Evolutionary conservation across 129 eudicot genomes (phyloP).

Genomic region (Flaveria bidentis): DNA sequence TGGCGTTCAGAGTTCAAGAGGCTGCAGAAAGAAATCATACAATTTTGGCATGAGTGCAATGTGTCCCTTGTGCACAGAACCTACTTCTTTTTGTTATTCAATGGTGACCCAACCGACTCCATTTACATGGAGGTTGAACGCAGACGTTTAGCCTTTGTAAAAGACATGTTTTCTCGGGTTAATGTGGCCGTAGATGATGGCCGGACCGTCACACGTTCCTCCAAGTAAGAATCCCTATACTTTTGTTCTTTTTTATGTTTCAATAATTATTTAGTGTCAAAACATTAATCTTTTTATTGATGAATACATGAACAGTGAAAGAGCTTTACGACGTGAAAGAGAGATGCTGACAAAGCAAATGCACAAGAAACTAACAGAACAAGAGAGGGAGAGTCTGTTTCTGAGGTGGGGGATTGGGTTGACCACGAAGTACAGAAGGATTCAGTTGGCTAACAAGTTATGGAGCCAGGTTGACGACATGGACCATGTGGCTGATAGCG

Average conservation of each 20-base stretch:
- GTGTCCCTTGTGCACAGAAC: slow-evolving; percentile 83
- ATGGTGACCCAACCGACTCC: slow-evolving; percentile 78
- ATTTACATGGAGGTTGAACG: slow-evolving; percentile 90
- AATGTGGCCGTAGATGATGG: slow-evolving; percentile 56
- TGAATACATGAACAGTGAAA: slow-evolving; percentile 46
- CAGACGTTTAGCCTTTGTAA: slow-evolving; percentile 69
- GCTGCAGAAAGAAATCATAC: slow-evolving; percentile 67
- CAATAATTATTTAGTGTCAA: background rate
- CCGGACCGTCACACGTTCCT: slow-evolving; percentile 53
- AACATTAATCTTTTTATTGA: background rate
- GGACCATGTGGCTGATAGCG: slow-evolving; percentile 81
- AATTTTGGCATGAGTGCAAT: slow-evolving; percentile 84
- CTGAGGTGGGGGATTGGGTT: slow-evolving; percentile 73
- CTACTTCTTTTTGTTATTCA: slow-evolving; percentile 72
- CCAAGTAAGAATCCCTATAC: slow-evolving; percentile 51
- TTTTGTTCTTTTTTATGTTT: background rate
- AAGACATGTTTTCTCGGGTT: slow-evolving; percentile 59
- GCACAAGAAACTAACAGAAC: slow-evolving; percentile 68
- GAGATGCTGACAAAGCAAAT: slow-evolving; percentile 72
- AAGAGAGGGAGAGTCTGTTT: slow-evolving; percentile 69
- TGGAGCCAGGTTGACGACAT: slow-evolving; percentile 65
- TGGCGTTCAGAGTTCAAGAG: slow-evolving; percentile 75
- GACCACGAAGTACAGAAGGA: slow-evolving; percentile 64
- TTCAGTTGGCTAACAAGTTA: slow-evolving; percentile 66
- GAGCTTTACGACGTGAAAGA: slow-evolving; percentile 68